Evolutionary conservation across 108 stramenopile species (phyloP).

Genomic region (Conticribra guillardii): DNA sequence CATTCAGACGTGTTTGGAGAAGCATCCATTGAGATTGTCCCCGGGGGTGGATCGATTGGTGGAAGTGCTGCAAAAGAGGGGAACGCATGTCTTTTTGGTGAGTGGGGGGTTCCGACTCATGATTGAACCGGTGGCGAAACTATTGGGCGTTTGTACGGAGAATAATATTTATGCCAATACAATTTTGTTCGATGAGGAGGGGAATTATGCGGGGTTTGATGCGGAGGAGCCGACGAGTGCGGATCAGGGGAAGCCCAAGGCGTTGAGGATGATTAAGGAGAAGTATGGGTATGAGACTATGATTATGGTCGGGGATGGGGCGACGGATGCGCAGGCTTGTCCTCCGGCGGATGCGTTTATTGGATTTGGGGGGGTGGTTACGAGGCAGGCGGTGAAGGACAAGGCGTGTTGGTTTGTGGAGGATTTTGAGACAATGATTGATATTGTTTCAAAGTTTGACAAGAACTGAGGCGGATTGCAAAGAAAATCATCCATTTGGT

Average conservation of each 20-base stretch:
- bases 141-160: slow-evolving; percentile 63
- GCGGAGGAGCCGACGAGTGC: slow-evolving; percentile 86
- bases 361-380: slow-evolving; percentile 96
- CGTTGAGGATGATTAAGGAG: slow-evolving; percentile 69
- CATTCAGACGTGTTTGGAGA: slow-evolving; percentile 71
- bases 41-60: slow-evolving; percentile 84
- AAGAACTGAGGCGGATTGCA: not conserved
- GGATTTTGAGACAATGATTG: slow-evolving; percentile 85
- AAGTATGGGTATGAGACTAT: slow-evolving; percentile 69
- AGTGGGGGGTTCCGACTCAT: slow-evolving; percentile 97
- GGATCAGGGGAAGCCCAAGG: slow-evolving; percentile 96
- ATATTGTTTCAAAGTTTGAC: slow-evolving; percentile 49
- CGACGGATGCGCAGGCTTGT: slow-evolving; percentile 98
- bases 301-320: slow-evolving; percentile 99
- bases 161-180: slow-evolving; percentile 94
- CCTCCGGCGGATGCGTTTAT: slow-evolving; percentile 97
- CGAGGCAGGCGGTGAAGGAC: slow-evolving; percentile 81
- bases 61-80: slow-evolving; percentile 65
- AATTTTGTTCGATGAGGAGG: slow-evolving; percentile 80
- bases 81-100: slow-evolving; percentile 92
- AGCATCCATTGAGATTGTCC: slow-evolving; percentile 81
- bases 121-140: slow-evolving; percentile 95
- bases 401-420: slow-evolving; percentile 96
- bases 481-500: too few species aligned
- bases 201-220: slow-evolving; percentile 91